A percentile compares a stretch with the other conserved stretches of the same genome.
Evolutionary conservation across 2,329 filamentous ascomycete species (phyloP).

Genomic region (Alternaria solani): DNA sequence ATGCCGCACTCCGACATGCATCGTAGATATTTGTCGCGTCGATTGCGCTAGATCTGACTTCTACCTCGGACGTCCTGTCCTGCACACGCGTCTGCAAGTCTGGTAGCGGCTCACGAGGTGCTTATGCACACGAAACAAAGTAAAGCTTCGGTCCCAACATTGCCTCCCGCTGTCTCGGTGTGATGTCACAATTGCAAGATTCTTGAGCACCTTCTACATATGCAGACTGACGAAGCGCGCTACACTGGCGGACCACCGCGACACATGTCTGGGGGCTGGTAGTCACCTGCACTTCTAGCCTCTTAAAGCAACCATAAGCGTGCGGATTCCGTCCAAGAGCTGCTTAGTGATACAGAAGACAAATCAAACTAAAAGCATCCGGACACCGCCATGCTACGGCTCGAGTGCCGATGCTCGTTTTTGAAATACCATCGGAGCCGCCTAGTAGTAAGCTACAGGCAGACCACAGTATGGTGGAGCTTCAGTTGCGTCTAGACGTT

Average conservation of each 20-base stretch:
- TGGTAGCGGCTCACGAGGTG: conserved; percentile 1
- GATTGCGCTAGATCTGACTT: conserved; percentile 12
- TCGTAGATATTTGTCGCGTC: not conserved
- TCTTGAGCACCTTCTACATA: not conserved
- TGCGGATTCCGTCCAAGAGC: not conserved
- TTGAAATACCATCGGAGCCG: not conserved
- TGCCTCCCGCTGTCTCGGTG: not conserved
- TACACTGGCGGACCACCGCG: not conserved
- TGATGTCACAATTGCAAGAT: not conserved
- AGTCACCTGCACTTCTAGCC: not conserved
- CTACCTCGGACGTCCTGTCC: not conserved
- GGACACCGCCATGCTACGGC: not conserved
- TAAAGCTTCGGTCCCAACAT: not conserved
- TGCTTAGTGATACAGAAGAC: not conserved
- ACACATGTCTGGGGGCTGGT: not conserved
- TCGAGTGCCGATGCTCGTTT: no score
- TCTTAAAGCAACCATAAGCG: not conserved
- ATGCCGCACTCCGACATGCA: not conserved
- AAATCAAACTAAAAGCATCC: not conserved
- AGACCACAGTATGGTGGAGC: not conserved
- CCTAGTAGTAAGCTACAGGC: not conserved
- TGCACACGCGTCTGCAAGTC: conserved; percentile 3
- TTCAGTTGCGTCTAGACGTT: not conserved
- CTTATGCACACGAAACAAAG: conserved; percentile 10
- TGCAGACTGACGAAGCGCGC: not conserved